Base-by-base conservation (phyloP, 495 filamentous ascomycete species). In the Talaromyces adpressus region DNA sequence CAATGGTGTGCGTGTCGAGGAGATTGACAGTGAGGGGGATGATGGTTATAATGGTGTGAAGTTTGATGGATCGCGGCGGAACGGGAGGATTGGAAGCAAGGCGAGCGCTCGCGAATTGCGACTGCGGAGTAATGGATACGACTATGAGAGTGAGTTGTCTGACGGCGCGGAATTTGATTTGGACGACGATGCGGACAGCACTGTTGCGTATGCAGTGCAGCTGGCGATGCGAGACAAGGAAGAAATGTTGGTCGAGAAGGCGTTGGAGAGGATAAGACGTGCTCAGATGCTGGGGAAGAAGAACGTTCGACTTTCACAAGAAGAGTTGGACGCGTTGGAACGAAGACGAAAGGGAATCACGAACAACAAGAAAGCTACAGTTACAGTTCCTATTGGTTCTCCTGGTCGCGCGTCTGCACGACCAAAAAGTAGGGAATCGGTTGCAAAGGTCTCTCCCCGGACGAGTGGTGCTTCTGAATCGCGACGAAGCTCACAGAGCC, bases 301-400 rank as follows among this genome's bases (percentile, higher is more conserved):
- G 41, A 91, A 93, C 56, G 91, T 95, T 29, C 88, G 86, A 66
- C 77, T 96, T 60, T 88, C 83, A 61, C 82, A 87, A 66, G 82
- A 85, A 30, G 91, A 94, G 70, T 73, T 92, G 64, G 88, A 89
- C 45, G 91, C 91, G 36, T 75, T 93, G 57, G 87, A 93, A 70
- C 84, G 89, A 56, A 84, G 85, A 71, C 82, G 87, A 60, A 74
- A 84, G 68, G 78, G 85, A 63, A 79, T 77, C 22, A 76, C 78
- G 51, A 74, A 77, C 56, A 60, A 60, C 39, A 57, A 47, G 61
- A 70, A 66, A 18, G 68, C 63, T 51, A 23, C 68, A 30, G 61
- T 64, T 12, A 70, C 72, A 51, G 67, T 64, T 30, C 72, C 67
- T 52, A 69, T 54, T 34, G 61, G 60, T 22, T 67, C 67, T 49